phyloP scores from a whole-genome alignment of 345 rosid genomes.

The Eucalyptus sp. region DNA sequence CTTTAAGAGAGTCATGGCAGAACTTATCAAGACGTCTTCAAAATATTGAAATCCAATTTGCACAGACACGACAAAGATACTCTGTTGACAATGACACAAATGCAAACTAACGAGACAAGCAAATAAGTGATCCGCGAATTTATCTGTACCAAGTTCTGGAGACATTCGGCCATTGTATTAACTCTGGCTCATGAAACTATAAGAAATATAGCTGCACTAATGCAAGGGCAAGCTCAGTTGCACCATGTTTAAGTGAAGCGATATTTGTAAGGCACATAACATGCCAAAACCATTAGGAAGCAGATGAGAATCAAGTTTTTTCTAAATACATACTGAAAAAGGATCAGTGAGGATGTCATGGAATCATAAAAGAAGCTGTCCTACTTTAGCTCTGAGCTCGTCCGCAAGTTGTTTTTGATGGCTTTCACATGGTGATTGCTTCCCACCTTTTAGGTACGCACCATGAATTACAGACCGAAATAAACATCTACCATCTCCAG shows the following conservation, averaged over 20 bases:
- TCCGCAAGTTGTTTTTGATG: slow-evolving; percentile 49
- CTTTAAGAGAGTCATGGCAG: not conserved
- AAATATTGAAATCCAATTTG: not conserved
- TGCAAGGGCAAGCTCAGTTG: not conserved
- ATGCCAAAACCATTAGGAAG: not conserved
- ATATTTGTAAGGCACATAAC: not conserved
- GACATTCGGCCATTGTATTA: not conserved
- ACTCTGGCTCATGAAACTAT: not conserved
- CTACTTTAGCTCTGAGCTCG: slow-evolving; percentile 53
- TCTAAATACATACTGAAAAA: not conserved
- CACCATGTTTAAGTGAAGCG: not conserved
- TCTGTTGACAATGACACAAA: not conserved
- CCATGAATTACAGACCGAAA: slow-evolving; percentile 61
- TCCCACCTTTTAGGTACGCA: slow-evolving; percentile 34
- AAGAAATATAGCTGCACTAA: not conserved
- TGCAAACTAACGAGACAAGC: not conserved
- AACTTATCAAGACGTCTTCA: not conserved
- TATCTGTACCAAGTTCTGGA: not conserved
- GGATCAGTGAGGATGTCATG: not conserved
- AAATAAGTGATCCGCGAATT: not conserved
- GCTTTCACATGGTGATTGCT: slow-evolving; percentile 42
- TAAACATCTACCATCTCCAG: slow-evolving; percentile 69
- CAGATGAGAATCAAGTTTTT: not conserved
- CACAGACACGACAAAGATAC: not conserved
- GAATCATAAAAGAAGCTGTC: not conserved